Conservation (phyloP, 345 rosid genomes). For the Acer campestre region DNA sequence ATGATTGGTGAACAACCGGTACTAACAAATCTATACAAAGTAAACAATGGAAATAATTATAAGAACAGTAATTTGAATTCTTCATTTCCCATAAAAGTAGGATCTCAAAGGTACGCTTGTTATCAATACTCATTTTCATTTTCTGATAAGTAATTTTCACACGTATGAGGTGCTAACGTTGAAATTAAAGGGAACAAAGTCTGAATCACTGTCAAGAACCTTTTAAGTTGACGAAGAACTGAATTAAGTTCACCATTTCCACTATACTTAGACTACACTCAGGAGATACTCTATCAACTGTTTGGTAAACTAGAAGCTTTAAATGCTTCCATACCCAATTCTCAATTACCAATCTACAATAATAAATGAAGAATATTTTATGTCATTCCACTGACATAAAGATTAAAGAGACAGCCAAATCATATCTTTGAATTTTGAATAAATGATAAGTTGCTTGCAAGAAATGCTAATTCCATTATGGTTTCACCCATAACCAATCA, state of each 20-base stretch:
- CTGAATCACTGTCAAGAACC: background rate
- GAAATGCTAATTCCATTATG: background rate
- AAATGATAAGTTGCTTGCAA: background rate
- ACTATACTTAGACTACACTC: background rate
- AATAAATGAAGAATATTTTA: conserved; percentile 2
- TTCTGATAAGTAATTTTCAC: background rate
- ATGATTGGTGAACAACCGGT: background rate
- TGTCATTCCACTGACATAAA: background rate
- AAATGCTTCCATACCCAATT: conserved; percentile 7
- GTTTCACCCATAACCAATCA: background rate
- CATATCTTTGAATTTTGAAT: background rate
- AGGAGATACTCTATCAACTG: background rate
- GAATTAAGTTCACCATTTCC: background rate
- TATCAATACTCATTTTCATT: background rate
- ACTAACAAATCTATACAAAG: background rate
- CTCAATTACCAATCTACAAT: conserved; percentile 7
- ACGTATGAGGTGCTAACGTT: background rate
- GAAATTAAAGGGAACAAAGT: background rate
- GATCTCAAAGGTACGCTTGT: background rate
- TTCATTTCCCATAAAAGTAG: background rate
- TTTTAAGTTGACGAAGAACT: background rate
- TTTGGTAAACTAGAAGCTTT: conserved; percentile 10
- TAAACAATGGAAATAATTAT: background rate
- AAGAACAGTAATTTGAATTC: background rate
- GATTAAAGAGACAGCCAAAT: background rate